Evolutionary conservation across 2,329 filamentous ascomycete genomes (phyloP).

Genomic region (Aspergillus hortae): DNA sequence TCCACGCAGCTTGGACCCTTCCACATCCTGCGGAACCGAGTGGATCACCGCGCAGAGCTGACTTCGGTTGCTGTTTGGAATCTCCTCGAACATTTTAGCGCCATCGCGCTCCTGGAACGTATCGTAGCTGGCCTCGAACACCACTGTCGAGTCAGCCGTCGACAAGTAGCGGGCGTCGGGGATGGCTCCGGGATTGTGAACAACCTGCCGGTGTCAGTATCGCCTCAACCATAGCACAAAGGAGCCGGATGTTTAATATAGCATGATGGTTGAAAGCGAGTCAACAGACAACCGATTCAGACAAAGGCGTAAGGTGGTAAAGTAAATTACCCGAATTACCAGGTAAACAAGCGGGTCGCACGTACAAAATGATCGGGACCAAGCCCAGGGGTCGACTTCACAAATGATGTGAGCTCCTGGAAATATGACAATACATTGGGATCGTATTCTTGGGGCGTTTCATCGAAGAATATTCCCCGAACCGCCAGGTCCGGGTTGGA

Average conservation of each 20-base stretch:
- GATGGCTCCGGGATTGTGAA: constrained; percentile 47
- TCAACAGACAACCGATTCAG: background rate
- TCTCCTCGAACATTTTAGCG: constrained; percentile 29
- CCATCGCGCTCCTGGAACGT: constrained; percentile 34
- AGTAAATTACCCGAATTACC: constrained; percentile 10
- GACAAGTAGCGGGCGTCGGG: constrained; percentile 40
- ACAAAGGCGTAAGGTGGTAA: constrained; percentile 1
- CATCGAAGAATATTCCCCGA: constrained; percentile 50
- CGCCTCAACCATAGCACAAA: too few species aligned
- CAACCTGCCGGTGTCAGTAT: constrained; percentile 23
- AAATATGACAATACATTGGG: constrained; percentile 29
- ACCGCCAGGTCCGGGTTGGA: constrained; percentile 38
- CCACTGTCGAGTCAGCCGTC: constrained; percentile 43
- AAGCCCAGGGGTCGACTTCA: constrained; percentile 30
- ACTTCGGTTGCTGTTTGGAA: constrained; percentile 29
- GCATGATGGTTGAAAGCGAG: background rate
- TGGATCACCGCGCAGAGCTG: constrained; percentile 37
- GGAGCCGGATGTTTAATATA: too few species aligned
- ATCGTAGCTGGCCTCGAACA: constrained; percentile 44
- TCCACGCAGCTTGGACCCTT: constrained; percentile 25
- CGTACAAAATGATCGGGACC: constrained; percentile 38
- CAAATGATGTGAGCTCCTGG: constrained; percentile 28
- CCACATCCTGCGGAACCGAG: constrained; percentile 31
- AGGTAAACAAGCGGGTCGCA: constrained; percentile 10
- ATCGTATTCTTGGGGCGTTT: constrained; percentile 42